Conservation (phyloP, 2,329 filamentous ascomycete genomes). For the Ceratocystis colombiana region DNA sequence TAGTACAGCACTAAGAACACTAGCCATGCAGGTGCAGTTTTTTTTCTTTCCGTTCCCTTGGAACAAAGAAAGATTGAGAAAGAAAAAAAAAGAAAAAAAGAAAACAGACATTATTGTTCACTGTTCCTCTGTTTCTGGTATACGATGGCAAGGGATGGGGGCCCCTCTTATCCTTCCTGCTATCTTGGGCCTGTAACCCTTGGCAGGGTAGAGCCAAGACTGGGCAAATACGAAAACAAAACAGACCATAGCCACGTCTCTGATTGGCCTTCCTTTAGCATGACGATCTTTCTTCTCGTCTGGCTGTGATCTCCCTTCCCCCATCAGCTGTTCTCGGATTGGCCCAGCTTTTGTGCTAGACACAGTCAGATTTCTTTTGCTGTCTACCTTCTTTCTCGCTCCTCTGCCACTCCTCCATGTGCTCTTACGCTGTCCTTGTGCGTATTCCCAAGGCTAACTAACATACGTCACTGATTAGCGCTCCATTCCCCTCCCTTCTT, state of each 20-base stretch:
- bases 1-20: not conserved
- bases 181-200: not conserved
- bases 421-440: not conserved
- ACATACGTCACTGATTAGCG: not conserved
- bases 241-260: too few species aligned
- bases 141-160: too few species aligned
- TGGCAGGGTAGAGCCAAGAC: not conserved
- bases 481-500: too few species aligned
- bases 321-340: not conserved
- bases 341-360: not conserved
- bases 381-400: too few species aligned
- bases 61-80: not conserved
- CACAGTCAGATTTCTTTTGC: not conserved
- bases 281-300: not conserved
- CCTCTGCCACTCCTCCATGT: not conserved
- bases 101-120: not conserved
- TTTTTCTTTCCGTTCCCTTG: not conserved
- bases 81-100: not conserved
- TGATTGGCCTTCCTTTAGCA: not conserved
- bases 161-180: not conserved
- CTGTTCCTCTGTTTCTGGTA: not conserved
- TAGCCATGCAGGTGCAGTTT: constrained; percentile 31
- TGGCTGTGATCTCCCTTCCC: not conserved
- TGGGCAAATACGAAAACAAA: too few species aligned
- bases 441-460: not conserved